Percentiles rank a stretch among this genome's conserved stretches.
Evolutionary conservation across 78 protist species (phyloP).

Genomic region (Dictyostelium firmibasis): DNA sequence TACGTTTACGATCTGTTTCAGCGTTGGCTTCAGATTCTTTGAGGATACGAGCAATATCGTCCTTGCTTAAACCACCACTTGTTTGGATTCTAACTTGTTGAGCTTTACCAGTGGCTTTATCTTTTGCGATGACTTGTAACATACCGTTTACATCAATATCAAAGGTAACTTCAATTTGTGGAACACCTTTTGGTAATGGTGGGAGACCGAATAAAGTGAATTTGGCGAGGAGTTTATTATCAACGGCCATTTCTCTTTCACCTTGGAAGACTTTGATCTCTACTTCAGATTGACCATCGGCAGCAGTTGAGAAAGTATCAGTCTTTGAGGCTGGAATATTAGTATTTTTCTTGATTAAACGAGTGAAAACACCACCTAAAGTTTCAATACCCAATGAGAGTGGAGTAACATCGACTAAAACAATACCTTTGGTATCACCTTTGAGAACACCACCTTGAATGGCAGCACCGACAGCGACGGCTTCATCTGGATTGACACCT

Average conservation of each 20-base stretch:
- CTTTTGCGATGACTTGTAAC: slow-evolving; percentile 88
- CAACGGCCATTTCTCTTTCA: slow-evolving; percentile 98
- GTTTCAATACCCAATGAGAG: slow-evolving; percentile 92
- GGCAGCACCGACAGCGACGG: slow-evolving; percentile 99
- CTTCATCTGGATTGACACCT: slow-evolving; percentile 99
- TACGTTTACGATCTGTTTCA: slow-evolving; percentile 75
- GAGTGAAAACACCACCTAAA: slow-evolving; percentile 90
- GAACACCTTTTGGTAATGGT: slow-evolving; percentile 94
- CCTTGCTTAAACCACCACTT: slow-evolving; percentile 95
- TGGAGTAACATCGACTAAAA: slow-evolving; percentile 92
- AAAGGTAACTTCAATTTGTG: slow-evolving; percentile 87
- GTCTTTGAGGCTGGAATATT: slow-evolving; percentile 94
- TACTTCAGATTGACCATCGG: slow-evolving; percentile 99
- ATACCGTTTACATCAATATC: slow-evolving; percentile 86
- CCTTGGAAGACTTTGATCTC: slow-evolving; percentile 99
- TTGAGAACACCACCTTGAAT: slow-evolving; percentile 98
- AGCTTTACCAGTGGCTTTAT: slow-evolving; percentile 98
- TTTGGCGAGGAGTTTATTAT: slow-evolving; percentile 97
- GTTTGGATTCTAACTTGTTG: slow-evolving; percentile 92
- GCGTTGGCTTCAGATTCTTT: slow-evolving; percentile 93
- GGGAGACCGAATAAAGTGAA: slow-evolving; percentile 97
- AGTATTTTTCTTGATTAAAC: slow-evolving; percentile 95
- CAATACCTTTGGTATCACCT: slow-evolving; percentile 86
- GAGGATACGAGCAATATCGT: slow-evolving; percentile 96
- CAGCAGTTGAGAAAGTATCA: slow-evolving; percentile 98